A percentile compares a stretch with the other conserved stretches of the same genome.
These are phyloP conservation scores for Hyaloscypha finlandica DNA, from an alignment of 495 filamentous ascomycete species.

Conservation along the genomic window DNA sequence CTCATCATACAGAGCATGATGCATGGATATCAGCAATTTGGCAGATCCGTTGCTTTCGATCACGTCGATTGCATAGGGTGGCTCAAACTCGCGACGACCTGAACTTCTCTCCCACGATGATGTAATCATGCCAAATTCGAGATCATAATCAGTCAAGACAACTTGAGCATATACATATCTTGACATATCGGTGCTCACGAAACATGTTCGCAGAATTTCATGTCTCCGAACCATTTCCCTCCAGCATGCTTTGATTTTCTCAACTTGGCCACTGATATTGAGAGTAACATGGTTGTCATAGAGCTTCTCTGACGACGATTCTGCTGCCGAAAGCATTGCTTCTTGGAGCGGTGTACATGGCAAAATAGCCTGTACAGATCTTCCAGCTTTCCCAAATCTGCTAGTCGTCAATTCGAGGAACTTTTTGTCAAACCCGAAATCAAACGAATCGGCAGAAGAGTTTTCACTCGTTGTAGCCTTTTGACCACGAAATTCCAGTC, in stretches of 20 bases:
- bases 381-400: conserved; percentile 37
- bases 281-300: conserved; percentile 61
- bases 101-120: neutral
- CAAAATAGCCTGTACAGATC: conserved; percentile 53
- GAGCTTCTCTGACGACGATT: conserved; percentile 30
- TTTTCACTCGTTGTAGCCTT: neutral
- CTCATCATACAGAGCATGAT: conserved; percentile 84
- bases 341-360: conserved; percentile 84
- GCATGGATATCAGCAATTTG: conserved; percentile 61
- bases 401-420: conserved; percentile 38
- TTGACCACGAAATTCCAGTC: conserved; percentile 2
- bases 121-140: conserved; percentile 12
- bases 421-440: conserved; percentile 40
- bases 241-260: conserved; percentile 49
- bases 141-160: conserved; percentile 38
- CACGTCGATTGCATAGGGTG: conserved; percentile 37
- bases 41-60: conserved; percentile 19
- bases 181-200: conserved; percentile 50
- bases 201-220: conserved; percentile 62
- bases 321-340: conserved; percentile 62
- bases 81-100: conserved; percentile 13
- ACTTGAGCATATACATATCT: conserved; percentile 59
- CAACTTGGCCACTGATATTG: conserved; percentile 43
- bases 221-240: conserved; percentile 51
- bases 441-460: neutral